Evolutionary conservation across 345 rosid species (phyloP).

Genomic region (Bruguiera gymnorhiza): DNA sequence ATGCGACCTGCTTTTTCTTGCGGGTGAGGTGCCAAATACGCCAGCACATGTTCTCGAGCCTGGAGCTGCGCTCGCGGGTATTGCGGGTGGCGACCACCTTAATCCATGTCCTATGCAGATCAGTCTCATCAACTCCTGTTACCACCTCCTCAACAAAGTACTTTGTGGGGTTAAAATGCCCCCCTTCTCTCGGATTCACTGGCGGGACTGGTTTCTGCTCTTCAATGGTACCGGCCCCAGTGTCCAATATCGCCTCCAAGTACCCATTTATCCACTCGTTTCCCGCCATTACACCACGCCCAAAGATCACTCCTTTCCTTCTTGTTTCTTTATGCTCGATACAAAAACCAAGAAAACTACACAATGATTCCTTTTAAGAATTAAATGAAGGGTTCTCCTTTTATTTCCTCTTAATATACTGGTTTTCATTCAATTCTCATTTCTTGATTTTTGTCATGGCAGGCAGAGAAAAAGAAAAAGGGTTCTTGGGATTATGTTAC

Average conservation of each 20-base stretch:
- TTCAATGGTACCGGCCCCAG: slow-evolving; percentile 58
- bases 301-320: background rate
- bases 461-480: background rate
- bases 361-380: no score
- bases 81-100: slow-evolving; percentile 95
- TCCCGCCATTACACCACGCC: slow-evolving; percentile 53
- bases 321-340: background rate
- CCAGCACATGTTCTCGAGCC: slow-evolving; percentile 99
- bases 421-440: no score
- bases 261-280: slow-evolving; percentile 98
- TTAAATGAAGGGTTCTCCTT: no score
- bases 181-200: slow-evolving; percentile 41
- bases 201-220: slow-evolving; percentile 45
- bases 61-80: slow-evolving; percentile 85
- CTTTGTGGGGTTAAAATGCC: slow-evolving; percentile 76
- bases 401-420: no score
- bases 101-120: slow-evolving; percentile 85
- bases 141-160: slow-evolving; percentile 97
- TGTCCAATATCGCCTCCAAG: slow-evolving; percentile 84
- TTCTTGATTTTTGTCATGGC: background rate
- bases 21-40: slow-evolving; percentile 98
- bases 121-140: slow-evolving; percentile 85
- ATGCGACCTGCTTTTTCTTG: slow-evolving; percentile 85
- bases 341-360: no score
- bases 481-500: background rate